These are phyloP conservation scores for Fusarium subtropicale DNA, from an alignment of 2,329 filamentous ascomycete species.

Conservation along the genomic window DNA sequence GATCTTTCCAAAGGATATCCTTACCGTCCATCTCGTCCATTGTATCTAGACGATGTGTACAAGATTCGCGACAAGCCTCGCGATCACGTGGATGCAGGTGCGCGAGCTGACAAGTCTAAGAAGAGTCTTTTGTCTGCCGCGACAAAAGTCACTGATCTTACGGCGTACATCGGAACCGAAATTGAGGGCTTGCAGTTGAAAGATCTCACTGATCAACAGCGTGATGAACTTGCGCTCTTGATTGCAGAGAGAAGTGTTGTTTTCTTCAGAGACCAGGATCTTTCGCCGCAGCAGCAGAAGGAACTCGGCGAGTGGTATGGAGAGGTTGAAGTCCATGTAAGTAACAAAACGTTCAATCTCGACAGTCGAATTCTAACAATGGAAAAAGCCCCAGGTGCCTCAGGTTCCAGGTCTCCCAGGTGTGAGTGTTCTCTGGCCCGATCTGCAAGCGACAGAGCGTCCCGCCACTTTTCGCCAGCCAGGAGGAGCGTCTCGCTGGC, in stretches of 20 bases:
- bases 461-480: conserved; percentile 73
- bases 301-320: conserved; percentile 72
- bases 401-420: conserved; percentile 75
- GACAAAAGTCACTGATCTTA: conserved; percentile 71
- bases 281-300: conserved; percentile 72
- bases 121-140: conserved; percentile 70
- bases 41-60: conserved; percentile 77
- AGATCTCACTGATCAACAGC: conserved; percentile 68
- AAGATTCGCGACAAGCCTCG: conserved; percentile 67
- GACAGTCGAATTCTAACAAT: too few relatives aligned
- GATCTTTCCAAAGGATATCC: conserved; percentile 78
- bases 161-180: conserved; percentile 72
- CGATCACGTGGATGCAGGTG: conserved; percentile 71
- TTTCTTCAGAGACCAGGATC: conserved; percentile 73
- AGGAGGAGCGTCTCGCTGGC: conserved; percentile 76
- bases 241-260: conserved; percentile 74
- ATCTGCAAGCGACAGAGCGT: conserved; percentile 70
- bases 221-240: conserved; percentile 70
- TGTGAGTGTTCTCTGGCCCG: conserved; percentile 77
- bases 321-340: conserved; percentile 75
- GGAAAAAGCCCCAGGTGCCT: conserved; percentile 75
- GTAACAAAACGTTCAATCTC: too few relatives aligned
- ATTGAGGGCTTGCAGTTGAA: conserved; percentile 73
- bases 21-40: conserved; percentile 73
- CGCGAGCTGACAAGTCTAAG: conserved; percentile 73